phyloP scores from a whole-genome alignment of 73 alveolate genomes.

The Loxodes magnus region DNA sequence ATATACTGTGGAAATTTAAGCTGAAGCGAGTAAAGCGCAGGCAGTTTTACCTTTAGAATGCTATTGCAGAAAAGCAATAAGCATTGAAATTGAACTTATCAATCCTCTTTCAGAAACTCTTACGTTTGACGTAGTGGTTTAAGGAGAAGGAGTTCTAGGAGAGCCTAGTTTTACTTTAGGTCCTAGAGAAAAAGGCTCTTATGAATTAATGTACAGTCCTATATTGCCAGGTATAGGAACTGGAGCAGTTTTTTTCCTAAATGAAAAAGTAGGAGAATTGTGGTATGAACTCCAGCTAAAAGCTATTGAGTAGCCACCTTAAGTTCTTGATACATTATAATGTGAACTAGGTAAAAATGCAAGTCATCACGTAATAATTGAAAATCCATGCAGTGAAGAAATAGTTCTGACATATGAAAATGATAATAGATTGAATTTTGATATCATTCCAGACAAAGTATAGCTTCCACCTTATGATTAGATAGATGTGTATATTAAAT shows the following conservation, averaged over 20 bases:
- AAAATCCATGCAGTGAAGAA: slow-evolving; percentile 91
- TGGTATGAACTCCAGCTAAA: slow-evolving; percentile 83
- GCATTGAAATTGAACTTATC: too few relatives aligned
- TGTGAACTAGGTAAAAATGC: slow-evolving; percentile 92
- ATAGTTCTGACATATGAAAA: slow-evolving; percentile 50
- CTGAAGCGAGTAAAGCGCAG: too few relatives aligned
- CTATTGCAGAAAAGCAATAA: too few relatives aligned
- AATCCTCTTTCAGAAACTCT: slow-evolving; percentile 86
- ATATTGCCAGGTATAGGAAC: slow-evolving; percentile 73
- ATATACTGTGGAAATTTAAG: too few relatives aligned
- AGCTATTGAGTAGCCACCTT: slow-evolving; percentile 80
- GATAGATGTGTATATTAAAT: slow-evolving; percentile 67
- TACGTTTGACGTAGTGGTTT: slow-evolving; percentile 79
- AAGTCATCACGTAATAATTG: slow-evolving; percentile 70
- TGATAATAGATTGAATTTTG: slow-evolving; percentile 78
- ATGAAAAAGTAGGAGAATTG: slow-evolving; percentile 93
- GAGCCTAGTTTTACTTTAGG: slow-evolving; percentile 62
- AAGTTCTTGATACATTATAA: slow-evolving; percentile 61
- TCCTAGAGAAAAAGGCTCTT: slow-evolving; percentile 59
- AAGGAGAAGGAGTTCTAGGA: slow-evolving; percentile 88
- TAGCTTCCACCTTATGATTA: slow-evolving; percentile 73
- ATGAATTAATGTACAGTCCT: slow-evolving; percentile 85
- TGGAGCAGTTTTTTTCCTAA: slow-evolving; percentile 81
- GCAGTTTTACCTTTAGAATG: too few relatives aligned
- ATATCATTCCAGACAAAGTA: slow-evolving; percentile 85